These are phyloP conservation scores for Penicillium verhagenii DNA, from an alignment of 495 filamentous ascomycete genomes.

Conservation along the genomic window DNA sequence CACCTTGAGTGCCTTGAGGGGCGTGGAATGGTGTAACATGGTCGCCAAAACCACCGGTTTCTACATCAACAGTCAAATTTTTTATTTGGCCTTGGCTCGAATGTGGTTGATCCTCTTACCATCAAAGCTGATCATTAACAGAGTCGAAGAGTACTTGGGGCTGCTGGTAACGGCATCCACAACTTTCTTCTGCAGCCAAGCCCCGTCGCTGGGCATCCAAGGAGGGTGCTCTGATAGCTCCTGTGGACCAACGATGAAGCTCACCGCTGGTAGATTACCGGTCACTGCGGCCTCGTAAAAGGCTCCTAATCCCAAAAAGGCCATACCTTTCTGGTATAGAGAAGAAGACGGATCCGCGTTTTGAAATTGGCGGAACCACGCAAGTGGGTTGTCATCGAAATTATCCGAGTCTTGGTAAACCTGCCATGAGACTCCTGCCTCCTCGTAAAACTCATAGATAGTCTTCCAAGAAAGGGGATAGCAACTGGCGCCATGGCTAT, in stretches of 20 bases:
- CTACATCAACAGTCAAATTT: too few species aligned
- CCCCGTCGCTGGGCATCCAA: constrained; percentile 53
- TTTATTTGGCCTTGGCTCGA: too few species aligned
- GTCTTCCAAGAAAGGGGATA: constrained; percentile 58
- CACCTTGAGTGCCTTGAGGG: constrained; percentile 47
- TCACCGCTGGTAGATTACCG: constrained; percentile 52
- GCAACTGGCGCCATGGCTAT: constrained; percentile 44
- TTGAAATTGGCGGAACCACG: constrained; percentile 55
- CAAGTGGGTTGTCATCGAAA: constrained; percentile 55
- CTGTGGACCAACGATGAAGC: constrained; percentile 51
- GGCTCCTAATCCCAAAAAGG: constrained; percentile 42
- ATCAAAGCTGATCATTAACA: constrained; percentile 55
- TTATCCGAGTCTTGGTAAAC: constrained; percentile 54
- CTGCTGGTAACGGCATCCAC: constrained; percentile 50
- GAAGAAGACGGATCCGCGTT: constrained; percentile 34
- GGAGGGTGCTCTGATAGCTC: constrained; percentile 55
- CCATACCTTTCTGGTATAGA: constrained; percentile 44
- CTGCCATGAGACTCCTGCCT: constrained; percentile 54
- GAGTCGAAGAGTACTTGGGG: constrained; percentile 49
- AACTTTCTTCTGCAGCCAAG: constrained; percentile 55
- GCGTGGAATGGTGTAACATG: constrained; percentile 56
- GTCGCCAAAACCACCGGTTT: constrained; percentile 56
- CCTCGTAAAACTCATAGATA: constrained; percentile 50
- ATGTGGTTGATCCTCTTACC: too few species aligned
- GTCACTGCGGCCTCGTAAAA: constrained; percentile 53